These are phyloP conservation scores for Phaeolepiota aurea DNA, from an alignment of 768 basidiomycete species.

Conservation along the genomic window DNA sequence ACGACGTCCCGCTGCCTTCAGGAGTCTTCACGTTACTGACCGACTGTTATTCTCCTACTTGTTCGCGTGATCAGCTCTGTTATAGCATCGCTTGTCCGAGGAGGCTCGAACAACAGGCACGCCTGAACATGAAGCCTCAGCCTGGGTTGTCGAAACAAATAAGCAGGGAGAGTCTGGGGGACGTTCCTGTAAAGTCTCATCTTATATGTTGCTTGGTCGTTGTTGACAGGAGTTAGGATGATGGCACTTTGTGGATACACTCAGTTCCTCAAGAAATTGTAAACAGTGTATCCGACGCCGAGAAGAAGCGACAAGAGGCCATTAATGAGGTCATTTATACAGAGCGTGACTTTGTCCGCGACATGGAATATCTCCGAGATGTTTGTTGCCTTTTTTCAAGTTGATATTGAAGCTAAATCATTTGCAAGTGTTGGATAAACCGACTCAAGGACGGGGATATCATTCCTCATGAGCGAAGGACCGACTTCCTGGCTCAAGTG, in stretches of 20 bases:
- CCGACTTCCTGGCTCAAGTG: conserved; percentile 86
- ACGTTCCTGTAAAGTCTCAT: conserved; percentile 52
- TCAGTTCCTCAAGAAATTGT: conserved; percentile 92
- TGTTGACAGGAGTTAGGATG: conserved; percentile 18
- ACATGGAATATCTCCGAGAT: conserved; percentile 96
- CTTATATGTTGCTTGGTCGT: conserved; percentile 4
- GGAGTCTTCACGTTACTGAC: conserved; percentile 96
- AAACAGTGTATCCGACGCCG: conserved; percentile 83
- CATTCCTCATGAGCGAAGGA: conserved; percentile 67
- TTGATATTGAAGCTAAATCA: not conserved
- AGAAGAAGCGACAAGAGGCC: conserved; percentile 95
- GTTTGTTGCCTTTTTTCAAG: conserved; percentile 32
- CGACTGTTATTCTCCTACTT: conserved; percentile 97
- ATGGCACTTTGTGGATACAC: conserved; percentile 89
- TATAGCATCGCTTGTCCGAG: conserved; percentile 97
- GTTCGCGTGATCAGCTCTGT: conserved; percentile 88
- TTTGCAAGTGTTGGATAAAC: conserved; percentile 57
- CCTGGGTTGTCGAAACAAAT: conserved; percentile 83
- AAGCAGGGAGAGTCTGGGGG: conserved; percentile 73
- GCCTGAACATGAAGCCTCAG: conserved; percentile 90
- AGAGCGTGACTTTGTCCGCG: conserved; percentile 94
- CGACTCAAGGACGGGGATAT: conserved; percentile 70
- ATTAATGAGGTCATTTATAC: conserved; percentile 96
- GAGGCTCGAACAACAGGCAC: conserved; percentile 87
- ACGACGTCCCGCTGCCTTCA: conserved; percentile 71